Base-by-base conservation (phyloP, 345 rosid genomes). In the Eucalyptus viminalis region DNA sequence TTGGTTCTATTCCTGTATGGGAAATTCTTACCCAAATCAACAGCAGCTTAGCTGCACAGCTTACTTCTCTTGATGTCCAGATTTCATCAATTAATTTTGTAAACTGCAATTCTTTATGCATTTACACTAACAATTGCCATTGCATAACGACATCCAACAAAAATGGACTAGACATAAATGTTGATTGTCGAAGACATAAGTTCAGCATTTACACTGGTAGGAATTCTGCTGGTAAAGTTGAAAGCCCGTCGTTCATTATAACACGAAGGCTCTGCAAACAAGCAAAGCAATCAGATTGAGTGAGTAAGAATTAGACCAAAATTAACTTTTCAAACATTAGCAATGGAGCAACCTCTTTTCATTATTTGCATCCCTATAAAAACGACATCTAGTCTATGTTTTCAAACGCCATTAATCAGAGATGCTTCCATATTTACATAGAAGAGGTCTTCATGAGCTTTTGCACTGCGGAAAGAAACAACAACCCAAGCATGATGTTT, bases 241-340 rank as follows among this genome's bases (percentile, higher is more conserved):
- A 92, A 91, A 98, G 96, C 31, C 98, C 98, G 91, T 97, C 99
- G 88, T 95, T 97, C 99, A 98, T 95, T 91, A 98, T 93, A 62
- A 95, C 96, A 72, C 98, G 98, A 72, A 98, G 95, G 91, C 96
- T 94, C 99, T 97, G 91, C 91, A 91, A 87, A 87, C 89, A 90
- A 94, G 81, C 83, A 87, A 50, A 86, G 81, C 89, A 90, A 90
- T 93, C 89, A 93, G 86, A 86, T 60, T 87, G 81, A 87, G 86
- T 44, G 13, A 56, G 58, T 80, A 22, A 81, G 58, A 88, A 88
- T 10, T 37, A 37, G 27, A 85, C 37, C 87, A 85, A 85, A n/a
- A 45, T 25, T 85, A 69, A 69, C 80, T 69, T 69, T 16, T 34
- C 80, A 69, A 31, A 69, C 43, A 69, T 17, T 69, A 69, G 80